Evolutionary conservation across 2,329 filamentous ascomycete species (phyloP).

Genomic region (Apiospora phragmitis): DNA sequence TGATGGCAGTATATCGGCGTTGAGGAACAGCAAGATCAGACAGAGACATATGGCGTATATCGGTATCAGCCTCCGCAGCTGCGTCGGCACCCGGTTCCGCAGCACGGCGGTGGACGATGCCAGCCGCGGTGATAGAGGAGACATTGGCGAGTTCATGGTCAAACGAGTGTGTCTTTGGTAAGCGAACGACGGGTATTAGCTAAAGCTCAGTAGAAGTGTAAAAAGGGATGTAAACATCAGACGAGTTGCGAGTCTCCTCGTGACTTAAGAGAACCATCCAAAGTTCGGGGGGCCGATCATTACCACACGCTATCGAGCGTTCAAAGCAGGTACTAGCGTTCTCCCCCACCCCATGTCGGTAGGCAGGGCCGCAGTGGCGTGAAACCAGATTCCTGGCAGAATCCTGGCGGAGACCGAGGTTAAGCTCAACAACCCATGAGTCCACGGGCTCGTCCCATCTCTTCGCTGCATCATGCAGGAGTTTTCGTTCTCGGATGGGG

Average conservation of each 20-base stretch:
- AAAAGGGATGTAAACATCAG: background rate
- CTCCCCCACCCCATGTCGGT: background rate
- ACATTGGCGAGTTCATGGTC: conserved; percentile 31
- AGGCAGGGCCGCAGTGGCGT: background rate
- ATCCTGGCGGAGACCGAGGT: background rate
- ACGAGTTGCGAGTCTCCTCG: background rate
- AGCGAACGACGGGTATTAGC: background rate
- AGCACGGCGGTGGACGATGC: conserved; percentile 30
- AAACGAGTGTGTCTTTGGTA: conserved; percentile 7
- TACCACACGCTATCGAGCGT: no score
- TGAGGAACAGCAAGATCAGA: conserved; percentile 47
- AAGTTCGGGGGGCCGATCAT: background rate
- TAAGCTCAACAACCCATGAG: background rate
- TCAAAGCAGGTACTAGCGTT: background rate
- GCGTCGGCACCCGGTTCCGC: conserved; percentile 44
- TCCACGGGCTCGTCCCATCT: background rate
- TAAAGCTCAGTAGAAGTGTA: background rate
- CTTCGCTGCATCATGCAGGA: background rate
- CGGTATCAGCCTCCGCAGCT: conserved; percentile 48
- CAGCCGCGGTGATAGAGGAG: conserved; percentile 35
- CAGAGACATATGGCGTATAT: conserved; percentile 45
- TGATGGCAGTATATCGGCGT: conserved; percentile 34
- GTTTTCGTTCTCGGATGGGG: background rate
- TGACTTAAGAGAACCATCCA: background rate
- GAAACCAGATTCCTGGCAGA: background rate